These are phyloP conservation scores for Penicillium sclerotiorum DNA, from an alignment of 2,329 filamentous ascomycete species.

Conservation along the genomic window DNA sequence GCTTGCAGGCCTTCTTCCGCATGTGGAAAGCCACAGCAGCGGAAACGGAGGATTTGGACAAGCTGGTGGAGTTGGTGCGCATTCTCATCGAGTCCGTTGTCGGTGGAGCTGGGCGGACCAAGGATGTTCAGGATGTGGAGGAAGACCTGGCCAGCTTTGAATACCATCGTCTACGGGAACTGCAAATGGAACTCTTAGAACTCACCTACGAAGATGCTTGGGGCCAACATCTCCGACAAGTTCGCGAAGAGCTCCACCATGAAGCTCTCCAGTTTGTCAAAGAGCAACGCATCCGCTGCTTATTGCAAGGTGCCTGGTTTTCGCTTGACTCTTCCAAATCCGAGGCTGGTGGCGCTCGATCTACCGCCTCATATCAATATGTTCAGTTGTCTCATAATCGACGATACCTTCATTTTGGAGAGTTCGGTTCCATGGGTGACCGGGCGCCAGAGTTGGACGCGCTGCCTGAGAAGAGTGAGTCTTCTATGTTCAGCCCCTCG, in stretches of 20 bases:
- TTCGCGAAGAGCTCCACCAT: conserved; percentile 86
- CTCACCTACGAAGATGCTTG: conserved; percentile 92
- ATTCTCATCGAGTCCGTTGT: conserved; percentile 90
- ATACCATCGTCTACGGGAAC: conserved; percentile 72
- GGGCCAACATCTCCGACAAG: conserved; percentile 84
- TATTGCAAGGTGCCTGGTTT: conserved; percentile 91
- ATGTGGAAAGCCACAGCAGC: conserved; percentile 91
- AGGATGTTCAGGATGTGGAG: conserved; percentile 83
- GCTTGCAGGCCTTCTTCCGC: conserved; percentile 83
- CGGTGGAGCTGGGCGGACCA: conserved; percentile 76
- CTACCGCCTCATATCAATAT: conserved; percentile 71
- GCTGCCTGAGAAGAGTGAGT: conserved; percentile 71
- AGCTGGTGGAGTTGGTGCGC: conserved; percentile 86
- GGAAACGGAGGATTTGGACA: conserved; percentile 83
- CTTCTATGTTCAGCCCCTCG: not conserved
- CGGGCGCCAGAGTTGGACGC: conserved; percentile 72
- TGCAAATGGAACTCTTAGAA: conserved; percentile 93
- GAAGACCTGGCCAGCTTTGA: conserved; percentile 87
- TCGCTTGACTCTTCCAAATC: conserved; percentile 54
- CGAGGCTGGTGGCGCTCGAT: conserved; percentile 50
- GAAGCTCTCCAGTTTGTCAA: conserved; percentile 96
- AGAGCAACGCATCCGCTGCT: conserved; percentile 88
- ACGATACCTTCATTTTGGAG: conserved; percentile 84
- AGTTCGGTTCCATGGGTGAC: conserved; percentile 69
- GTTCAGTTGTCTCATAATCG: conserved; percentile 89